Conservation (phyloP, 1,139 yeast species). For the Hemisphaericaspora subhashii region DNA sequence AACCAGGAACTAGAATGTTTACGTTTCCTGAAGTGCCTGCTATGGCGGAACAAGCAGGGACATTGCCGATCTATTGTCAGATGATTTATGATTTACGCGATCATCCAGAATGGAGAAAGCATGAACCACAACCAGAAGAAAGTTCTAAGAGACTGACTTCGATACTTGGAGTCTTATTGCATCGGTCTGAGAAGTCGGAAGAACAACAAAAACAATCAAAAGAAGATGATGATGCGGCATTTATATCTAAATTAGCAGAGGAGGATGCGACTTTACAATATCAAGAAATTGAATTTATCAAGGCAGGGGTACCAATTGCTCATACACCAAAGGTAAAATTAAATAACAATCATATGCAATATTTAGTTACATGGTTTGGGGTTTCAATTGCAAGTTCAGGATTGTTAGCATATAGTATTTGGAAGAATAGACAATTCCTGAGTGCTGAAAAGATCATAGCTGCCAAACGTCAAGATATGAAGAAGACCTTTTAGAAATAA, state of each 20-base stretch:
- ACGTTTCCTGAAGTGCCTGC: conserved; percentile 76
- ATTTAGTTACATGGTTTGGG: conserved; percentile 94
- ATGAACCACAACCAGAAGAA: conserved; percentile 13
- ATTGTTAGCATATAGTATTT: conserved; percentile 45
- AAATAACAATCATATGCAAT: conserved; percentile 88
- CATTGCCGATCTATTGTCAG: conserved; percentile 77
- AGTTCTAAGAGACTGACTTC: conserved; percentile 9
- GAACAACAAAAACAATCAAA: too few relatives aligned
- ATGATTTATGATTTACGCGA: conserved; percentile 67
- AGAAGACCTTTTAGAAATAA: conserved; percentile 17
- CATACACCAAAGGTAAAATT: conserved; percentile 74
- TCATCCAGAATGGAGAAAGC: conserved; percentile 49
- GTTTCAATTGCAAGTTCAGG: conserved; percentile 70
- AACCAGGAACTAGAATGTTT: conserved; percentile 58
- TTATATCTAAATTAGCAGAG: conserved; percentile 18
- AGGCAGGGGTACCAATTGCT: conserved; percentile 90
- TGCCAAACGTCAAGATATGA: conserved; percentile 44
- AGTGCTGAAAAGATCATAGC: conserved; percentile 43
- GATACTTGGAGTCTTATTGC: conserved; percentile 13
- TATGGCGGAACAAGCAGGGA: conserved; percentile 69
- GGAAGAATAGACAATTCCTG: conserved; percentile 30
- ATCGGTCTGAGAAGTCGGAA: neutral
- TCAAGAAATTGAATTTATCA: conserved; percentile 54
- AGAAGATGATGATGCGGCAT: conserved; percentile 18
- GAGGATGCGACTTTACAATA: conserved; percentile 38